Percentiles rank a stretch among this genome's conserved stretches.
These are phyloP conservation scores for Pontederia paniculata DNA, from an alignment of 176 grass and related monocot species.

Conservation along the genomic window DNA sequence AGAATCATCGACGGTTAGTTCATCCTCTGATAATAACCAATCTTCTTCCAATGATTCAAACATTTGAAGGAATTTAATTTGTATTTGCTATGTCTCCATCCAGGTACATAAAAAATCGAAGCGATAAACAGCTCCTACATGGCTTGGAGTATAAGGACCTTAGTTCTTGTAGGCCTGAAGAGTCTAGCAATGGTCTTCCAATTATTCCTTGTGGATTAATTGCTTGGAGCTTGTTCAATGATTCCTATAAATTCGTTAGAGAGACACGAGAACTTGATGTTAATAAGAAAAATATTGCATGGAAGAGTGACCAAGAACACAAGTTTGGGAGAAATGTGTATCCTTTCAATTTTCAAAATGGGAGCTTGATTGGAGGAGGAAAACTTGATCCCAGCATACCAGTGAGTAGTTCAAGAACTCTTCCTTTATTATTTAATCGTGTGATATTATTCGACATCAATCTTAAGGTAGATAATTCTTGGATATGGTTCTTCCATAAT, in stretches of 20 bases:
- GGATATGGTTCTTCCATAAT: no score
- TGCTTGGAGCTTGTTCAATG: slow-evolving; percentile 96
- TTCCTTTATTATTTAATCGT: no score
- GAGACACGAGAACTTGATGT: slow-evolving; percentile 39
- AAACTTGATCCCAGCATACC: slow-evolving; percentile 62
- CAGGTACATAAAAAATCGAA: slow-evolving; percentile 86
- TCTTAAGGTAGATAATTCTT: no score
- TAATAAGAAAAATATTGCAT: slow-evolving; percentile 78
- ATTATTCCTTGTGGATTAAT: slow-evolving; percentile 93
- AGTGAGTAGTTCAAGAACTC: slow-evolving; percentile 30
- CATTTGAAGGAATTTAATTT: neutral
- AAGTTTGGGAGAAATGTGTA: slow-evolving; percentile 91
- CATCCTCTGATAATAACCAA: neutral
- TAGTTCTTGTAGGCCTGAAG: slow-evolving; percentile 43
- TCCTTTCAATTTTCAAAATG: slow-evolving; percentile 96
- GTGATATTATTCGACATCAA: no score
- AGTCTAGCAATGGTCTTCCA: slow-evolving; percentile 40
- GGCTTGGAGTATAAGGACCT: slow-evolving; percentile 42
- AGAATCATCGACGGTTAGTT: slow-evolving; percentile 81
- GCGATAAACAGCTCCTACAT: slow-evolving; percentile 57
- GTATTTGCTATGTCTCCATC: neutral
- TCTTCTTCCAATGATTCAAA: neutral
- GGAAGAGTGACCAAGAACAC: slow-evolving; percentile 71
- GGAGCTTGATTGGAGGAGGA: slow-evolving; percentile 71
- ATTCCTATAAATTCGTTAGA: slow-evolving; percentile 61